Evolutionary conservation across 1,139 yeast species (phyloP), one percentile per base, ranked within the genome.

Genomic region (Blastobotrys buckinghamii): DNA sequence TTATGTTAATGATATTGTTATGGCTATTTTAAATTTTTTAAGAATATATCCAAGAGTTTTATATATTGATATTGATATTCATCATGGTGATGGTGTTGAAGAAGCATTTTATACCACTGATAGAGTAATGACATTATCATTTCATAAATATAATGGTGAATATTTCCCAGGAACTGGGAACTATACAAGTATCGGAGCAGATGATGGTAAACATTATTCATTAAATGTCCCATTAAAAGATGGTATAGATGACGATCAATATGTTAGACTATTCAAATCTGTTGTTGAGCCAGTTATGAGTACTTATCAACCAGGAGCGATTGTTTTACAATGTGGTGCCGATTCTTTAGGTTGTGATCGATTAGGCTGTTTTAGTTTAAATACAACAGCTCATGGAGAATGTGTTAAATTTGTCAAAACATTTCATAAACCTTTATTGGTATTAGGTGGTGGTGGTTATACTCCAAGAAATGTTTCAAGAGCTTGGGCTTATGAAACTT

Each of bases 21-120:
- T 92, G 51, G 88, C 95, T 33, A 87, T 90, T 35, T 69, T 92
- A 49, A 87, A 90, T 60, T 69, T 92, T 50, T 73, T 92, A 56
- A 74, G 97, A 53, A 84, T 84, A 54, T 95, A 88, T 63, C 90
- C 97, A 6, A 75, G 97, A 50, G 97, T 92, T 4, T 72, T 92
- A 61, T 92, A 92, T 64, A 88, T 92, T 50, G 98, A 92, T 67
- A 90, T 90, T 49, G 98, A 92, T 65, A 79, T 92, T 24, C 98
- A 92, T 65, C 98, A 92, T 64, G 98, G 98, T 22, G 98, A 92
- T 65, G 98, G 97, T 48, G 98, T 92, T 1, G 97, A 92, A 64
- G 97, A 92, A 66, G 97, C 97, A 1, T 92, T 92, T 60, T 89
- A 90, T 64, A 81, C 95, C 35, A 87, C 97, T 1, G 97, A 92